Evolutionary conservation across 2,329 filamentous ascomycete species (phyloP).

Genomic region (Coniella vitis): DNA sequence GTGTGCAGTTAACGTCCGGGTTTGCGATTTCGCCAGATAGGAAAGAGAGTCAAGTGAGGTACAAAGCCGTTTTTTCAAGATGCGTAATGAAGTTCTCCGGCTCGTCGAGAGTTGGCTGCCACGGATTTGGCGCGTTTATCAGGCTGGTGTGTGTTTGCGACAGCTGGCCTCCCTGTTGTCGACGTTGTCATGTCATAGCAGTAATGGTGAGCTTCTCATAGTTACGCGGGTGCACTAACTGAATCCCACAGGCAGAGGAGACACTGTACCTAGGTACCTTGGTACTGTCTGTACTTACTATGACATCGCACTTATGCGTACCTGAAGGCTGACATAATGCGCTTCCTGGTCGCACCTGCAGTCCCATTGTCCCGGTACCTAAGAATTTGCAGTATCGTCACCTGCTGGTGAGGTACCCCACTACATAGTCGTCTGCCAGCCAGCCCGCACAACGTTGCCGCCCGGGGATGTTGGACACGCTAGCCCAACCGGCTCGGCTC

Average conservation of each 20-base stretch:
- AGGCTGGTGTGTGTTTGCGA: neutral
- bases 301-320: too few relatives aligned
- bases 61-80: too few relatives aligned
- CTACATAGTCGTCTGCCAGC: too few relatives aligned
- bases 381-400: neutral
- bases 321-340: conserved; percentile 5
- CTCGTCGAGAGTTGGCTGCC: too few relatives aligned
- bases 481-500: neutral
- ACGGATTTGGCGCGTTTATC: neutral
- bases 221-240: neutral
- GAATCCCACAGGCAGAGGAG: neutral
- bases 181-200: neutral
- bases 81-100: too few relatives aligned
- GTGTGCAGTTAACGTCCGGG: conserved; percentile 11
- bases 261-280: too few relatives aligned
- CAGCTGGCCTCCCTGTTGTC: conserved; percentile 3
- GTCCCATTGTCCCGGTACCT: neutral
- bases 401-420: neutral
- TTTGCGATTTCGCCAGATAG: neutral
- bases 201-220: conserved; percentile 5
- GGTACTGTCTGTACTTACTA: neutral
- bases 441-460: neutral
- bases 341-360: neutral
- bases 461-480: neutral
- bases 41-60: too few relatives aligned